phyloP scores from a whole-genome alignment of 305 asterid genomes.

The Nicotiana rustica region DNA sequence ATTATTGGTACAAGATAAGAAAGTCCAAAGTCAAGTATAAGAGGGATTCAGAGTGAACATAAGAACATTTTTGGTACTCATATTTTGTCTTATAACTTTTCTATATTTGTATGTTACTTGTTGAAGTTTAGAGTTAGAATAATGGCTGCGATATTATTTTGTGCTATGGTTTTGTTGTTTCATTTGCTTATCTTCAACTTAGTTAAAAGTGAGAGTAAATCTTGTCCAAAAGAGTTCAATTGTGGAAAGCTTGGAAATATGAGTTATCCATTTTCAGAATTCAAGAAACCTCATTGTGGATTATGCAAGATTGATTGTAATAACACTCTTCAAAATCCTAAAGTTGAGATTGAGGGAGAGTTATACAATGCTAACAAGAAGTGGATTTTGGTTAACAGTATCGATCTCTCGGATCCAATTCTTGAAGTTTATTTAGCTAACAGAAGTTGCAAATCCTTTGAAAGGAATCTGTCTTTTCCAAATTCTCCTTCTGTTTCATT shows the following conservation, averaged over 20 bases:
- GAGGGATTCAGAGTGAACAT: background rate
- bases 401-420: constrained; percentile 23
- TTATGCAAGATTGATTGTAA: constrained; percentile 40
- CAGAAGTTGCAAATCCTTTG: constrained; percentile 20
- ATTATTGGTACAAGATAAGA: background rate
- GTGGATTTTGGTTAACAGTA: constrained; percentile 3
- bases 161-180: background rate
- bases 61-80: background rate
- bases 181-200: constrained; percentile 11
- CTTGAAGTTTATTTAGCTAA: background rate
- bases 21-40: constrained; percentile 21
- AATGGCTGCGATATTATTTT: background rate
- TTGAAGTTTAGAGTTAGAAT: background rate
- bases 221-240: constrained; percentile 33
- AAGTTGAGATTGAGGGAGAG: background rate
- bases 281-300: constrained; percentile 38
- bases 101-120: background rate
- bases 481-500: constrained; percentile 45
- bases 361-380: background rate
- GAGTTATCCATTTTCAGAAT: constrained; percentile 36
- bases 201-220: constrained; percentile 12
- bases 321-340: background rate
- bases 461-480: constrained; percentile 29
- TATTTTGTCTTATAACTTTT: background rate
- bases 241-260: constrained; percentile 31